Base-by-base conservation (phyloP, 192 early-diverging fungal species). In the Backusella circina region DNA sequence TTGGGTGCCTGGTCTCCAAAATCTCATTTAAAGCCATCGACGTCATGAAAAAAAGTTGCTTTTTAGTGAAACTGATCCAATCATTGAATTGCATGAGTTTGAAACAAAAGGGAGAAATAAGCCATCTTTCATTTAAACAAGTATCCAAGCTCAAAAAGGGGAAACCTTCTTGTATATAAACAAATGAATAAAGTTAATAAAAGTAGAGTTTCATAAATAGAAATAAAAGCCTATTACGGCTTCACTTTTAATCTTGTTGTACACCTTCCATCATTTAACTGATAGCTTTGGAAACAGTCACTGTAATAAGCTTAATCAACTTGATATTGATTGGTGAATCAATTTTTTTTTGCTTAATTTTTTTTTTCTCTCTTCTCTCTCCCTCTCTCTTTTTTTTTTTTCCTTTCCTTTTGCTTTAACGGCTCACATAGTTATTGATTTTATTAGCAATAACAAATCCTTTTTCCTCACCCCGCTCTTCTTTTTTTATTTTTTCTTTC, bases 271-370 rank as follows among this genome's bases (percentile, higher is more conserved):
- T 41, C 12, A 41, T 18, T 41, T 41, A 41, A 15, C 39, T 16
- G 10, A 16, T 41, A n/a, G 44, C 44, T 47, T 47, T 47, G 18
- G 44, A 47, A 47, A 47, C 44, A 47, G 44, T 47, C 44, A 47
- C 44, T 21, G 44, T 47, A 47, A 18, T 47, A n/a, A 47, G 44
- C 44, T 47, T 47, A 47, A 47, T 47, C 44, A 18, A 47, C 18
- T 47, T 47, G 18, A 5, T 1, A 47, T n/a, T 69, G 67, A 69
- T 69, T 69, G 67, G 67, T 69, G 21, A 69, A 38, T 38, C 37
- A 33, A 39, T 66, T 74, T 65, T 41, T 64, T 65, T 73, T 38
- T 73, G 23, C 28, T 57, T 72, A 35, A 54, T 72, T 54, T 61
- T 51, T 50, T 51, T 30, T 72, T 30, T 51, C 37, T 61, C 26